These are phyloP conservation scores for Penicillium alfredii DNA, from an alignment of 495 filamentous ascomycete species.

Conservation along the genomic window DNA sequence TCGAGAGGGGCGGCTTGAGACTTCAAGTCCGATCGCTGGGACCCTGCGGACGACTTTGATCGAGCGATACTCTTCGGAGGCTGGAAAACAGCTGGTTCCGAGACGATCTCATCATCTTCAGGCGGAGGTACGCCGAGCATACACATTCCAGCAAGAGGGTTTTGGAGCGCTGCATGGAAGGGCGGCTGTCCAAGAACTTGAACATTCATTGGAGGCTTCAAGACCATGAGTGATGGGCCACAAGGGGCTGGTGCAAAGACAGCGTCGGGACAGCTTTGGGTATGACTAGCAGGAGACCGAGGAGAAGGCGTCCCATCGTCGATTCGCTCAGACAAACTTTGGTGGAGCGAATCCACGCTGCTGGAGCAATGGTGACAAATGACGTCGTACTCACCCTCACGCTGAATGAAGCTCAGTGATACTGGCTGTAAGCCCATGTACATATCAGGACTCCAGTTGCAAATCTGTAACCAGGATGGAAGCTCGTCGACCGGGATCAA, in stretches of 20 bases:
- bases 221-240: too few relatives aligned
- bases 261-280: constrained; percentile 7
- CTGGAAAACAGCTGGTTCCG: too few relatives aligned
- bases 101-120: too few relatives aligned
- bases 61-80: too few relatives aligned
- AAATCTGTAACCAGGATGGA: constrained; percentile 31
- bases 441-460: constrained; percentile 17
- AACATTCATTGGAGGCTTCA: not conserved
- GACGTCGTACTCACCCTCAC: constrained; percentile 35
- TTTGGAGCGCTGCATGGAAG: constrained; percentile 10
- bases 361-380: constrained; percentile 31
- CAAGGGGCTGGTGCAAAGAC: not conserved
- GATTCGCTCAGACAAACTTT: constrained; percentile 24
- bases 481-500: constrained; percentile 36
- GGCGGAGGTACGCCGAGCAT: constrained; percentile 8
- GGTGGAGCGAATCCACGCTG: constrained; percentile 24
- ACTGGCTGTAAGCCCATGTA: constrained; percentile 20
- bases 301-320: constrained; percentile 4
- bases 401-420: constrained; percentile 18
- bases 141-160: constrained; percentile 20
- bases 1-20: too few relatives aligned
- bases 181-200: constrained; percentile 12
- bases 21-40: too few relatives aligned
- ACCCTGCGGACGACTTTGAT: too few relatives aligned
- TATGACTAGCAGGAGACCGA: constrained; percentile 1